Evolutionary conservation across 257 asterid species (phyloP).

Genomic region (Nicotiana otophora): DNA sequence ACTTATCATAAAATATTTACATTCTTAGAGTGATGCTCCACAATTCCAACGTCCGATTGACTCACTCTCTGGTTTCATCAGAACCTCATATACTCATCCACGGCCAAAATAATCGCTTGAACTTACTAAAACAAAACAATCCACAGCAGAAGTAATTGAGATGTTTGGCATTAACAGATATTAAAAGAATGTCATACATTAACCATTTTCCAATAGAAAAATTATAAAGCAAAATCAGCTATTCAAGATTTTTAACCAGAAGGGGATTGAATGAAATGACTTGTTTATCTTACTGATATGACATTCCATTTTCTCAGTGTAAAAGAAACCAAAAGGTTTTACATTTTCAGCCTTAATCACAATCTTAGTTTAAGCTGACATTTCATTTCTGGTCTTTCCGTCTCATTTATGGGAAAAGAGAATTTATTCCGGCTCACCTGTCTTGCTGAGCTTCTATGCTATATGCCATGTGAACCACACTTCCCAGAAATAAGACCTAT

Average conservation of each 20-base stretch:
- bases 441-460: neutral
- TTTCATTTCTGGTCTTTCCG: neutral
- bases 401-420: neutral
- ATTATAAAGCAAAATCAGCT: neutral
- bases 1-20: neutral
- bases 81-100: neutral
- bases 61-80: neutral
- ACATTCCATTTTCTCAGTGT: neutral
- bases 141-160: no score
- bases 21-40: neutral
- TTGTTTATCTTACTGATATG: neutral
- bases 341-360: neutral
- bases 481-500: neutral
- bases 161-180: neutral
- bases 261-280: neutral
- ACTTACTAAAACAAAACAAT: neutral
- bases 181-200: neutral
- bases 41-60: neutral
- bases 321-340: neutral
- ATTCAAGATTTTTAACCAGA: neutral
- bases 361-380: neutral
- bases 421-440: neutral
- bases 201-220: neutral
- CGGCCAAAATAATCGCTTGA: neutral
- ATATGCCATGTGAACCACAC: neutral